Evolutionary conservation across 257 asterid genomes (phyloP).

Genomic region (Ballota nigra): DNA sequence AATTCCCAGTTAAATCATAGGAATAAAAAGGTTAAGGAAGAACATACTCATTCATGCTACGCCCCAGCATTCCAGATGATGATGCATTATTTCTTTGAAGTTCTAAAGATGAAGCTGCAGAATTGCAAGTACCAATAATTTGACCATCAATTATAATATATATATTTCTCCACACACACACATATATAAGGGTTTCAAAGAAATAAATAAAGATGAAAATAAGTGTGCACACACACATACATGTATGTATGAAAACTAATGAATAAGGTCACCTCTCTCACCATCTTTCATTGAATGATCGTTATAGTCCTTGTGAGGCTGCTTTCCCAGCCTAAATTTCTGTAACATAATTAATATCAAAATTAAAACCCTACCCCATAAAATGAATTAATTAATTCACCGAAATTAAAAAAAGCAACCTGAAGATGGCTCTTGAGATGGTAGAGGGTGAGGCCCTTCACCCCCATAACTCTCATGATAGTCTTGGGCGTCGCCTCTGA

Average conservation of each 20-base stretch:
- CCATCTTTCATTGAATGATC: conserved; percentile 94
- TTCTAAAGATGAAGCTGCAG: conserved; percentile 74
- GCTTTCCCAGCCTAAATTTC: conserved; percentile 98
- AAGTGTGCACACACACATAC: too few species aligned
- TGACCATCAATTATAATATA: neutral
- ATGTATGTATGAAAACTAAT: neutral
- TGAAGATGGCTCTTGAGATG: conserved; percentile 99
- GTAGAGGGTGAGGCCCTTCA: conserved; percentile 92
- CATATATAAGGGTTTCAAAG: neutral
- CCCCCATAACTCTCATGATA: conserved; percentile 98
- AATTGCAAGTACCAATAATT: too few species aligned
- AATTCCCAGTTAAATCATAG: neutral
- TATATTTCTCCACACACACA: too few species aligned
- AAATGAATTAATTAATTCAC: neutral
- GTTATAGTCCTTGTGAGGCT: conserved; percentile 95
- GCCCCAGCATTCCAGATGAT: conserved; percentile 83
- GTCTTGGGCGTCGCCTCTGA: conserved; percentile 98
- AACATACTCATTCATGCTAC: conserved; percentile 93
- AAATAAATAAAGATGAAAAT: neutral
- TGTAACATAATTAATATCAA: conserved; percentile 19
- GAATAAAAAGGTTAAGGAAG: neutral
- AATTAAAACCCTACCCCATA: neutral
- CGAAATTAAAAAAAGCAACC: conserved; percentile 34
- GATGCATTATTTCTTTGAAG: conserved; percentile 79
- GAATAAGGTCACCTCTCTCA: conserved; percentile 30